Conservation (phyloP, 139 green algal genomes). For the Pleodorina starrii region DNA sequence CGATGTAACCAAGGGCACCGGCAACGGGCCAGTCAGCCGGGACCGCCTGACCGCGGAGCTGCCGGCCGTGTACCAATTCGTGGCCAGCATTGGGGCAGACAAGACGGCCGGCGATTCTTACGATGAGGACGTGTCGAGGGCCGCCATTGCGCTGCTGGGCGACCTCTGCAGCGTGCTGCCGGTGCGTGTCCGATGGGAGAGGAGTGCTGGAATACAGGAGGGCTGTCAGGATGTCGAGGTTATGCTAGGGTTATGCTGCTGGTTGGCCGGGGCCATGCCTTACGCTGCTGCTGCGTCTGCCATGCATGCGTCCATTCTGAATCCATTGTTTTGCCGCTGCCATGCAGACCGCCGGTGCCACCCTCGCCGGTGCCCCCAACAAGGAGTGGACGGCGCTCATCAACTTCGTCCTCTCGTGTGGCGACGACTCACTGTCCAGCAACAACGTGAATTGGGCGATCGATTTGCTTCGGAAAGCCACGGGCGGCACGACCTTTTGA, state of each 20-base stretch:
- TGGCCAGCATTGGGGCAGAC: slow-evolving; percentile 62
- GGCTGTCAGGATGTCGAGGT: too few relatives aligned
- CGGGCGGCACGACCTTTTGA: background rate
- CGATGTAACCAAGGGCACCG: slow-evolving; percentile 52
- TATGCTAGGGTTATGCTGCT: too few relatives aligned
- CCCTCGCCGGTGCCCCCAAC: background rate
- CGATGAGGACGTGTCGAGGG: slow-evolving; percentile 64
- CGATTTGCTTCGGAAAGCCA: slow-evolving; percentile 27
- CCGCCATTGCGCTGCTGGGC: slow-evolving; percentile 71
- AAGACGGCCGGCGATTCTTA: slow-evolving; percentile 4
- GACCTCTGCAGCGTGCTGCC: slow-evolving; percentile 67
- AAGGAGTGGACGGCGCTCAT: slow-evolving; percentile 27
- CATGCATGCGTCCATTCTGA: too few relatives aligned
- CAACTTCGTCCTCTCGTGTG: background rate
- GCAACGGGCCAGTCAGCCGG: slow-evolving; percentile 25
- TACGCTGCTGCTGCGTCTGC: too few relatives aligned
- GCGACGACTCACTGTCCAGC: slow-evolving; percentile 24
- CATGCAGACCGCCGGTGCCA: background rate
- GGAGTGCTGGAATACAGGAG: too few relatives aligned
- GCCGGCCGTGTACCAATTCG: slow-evolving; percentile 61
- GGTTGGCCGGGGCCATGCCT: too few relatives aligned
- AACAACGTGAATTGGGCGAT: slow-evolving; percentile 44
- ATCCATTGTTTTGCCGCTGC: too few relatives aligned
- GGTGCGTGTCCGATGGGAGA: slow-evolving; percentile 45
- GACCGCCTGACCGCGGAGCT: slow-evolving; percentile 55